Evolutionary conservation across 108 stramenopile genomes (phyloP).

Genomic region (Cyclotella atomus): DNA sequence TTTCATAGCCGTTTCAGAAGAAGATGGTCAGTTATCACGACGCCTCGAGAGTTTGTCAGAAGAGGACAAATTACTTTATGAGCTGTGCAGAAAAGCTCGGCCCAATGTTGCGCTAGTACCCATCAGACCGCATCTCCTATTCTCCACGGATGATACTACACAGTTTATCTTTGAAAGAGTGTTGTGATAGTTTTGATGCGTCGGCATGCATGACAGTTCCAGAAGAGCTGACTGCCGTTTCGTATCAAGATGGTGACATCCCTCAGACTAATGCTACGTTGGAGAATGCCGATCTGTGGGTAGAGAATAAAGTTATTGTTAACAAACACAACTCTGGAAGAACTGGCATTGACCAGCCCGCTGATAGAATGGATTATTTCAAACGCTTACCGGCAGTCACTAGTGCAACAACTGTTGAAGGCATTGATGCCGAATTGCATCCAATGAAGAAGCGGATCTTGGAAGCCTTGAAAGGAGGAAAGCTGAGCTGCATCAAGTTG

Average conservation of each 20-base stretch:
- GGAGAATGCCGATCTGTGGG: background rate
- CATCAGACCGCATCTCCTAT: background rate
- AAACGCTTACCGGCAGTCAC: background rate
- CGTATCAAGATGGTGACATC: slow-evolving; percentile 15
- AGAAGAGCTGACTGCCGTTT: background rate
- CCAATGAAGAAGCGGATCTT: slow-evolving; percentile 13
- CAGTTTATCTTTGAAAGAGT: slow-evolving; percentile 1
- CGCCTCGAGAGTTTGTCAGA: background rate
- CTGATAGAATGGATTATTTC: slow-evolving; percentile 2
- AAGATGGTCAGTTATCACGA: background rate
- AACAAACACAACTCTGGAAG: slow-evolving; percentile 20
- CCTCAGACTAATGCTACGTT: background rate
- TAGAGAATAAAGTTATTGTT: background rate
- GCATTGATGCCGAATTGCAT: background rate
- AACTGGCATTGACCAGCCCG: slow-evolving; percentile 21
- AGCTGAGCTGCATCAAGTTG: background rate
- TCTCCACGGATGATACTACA: slow-evolving; percentile 10
- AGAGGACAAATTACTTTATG: background rate
- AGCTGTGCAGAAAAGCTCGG: background rate
- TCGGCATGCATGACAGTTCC: background rate
- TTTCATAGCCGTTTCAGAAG: background rate
- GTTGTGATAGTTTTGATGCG: background rate
- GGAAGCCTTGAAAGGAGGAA: background rate
- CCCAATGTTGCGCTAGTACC: background rate
- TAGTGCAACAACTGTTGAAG: background rate